A percentile compares a stretch with the other conserved stretches of the same genome.
Conservation (phyloP, 495 filamentous ascomycete species). For the Eremomyces bilateralis region DNA sequence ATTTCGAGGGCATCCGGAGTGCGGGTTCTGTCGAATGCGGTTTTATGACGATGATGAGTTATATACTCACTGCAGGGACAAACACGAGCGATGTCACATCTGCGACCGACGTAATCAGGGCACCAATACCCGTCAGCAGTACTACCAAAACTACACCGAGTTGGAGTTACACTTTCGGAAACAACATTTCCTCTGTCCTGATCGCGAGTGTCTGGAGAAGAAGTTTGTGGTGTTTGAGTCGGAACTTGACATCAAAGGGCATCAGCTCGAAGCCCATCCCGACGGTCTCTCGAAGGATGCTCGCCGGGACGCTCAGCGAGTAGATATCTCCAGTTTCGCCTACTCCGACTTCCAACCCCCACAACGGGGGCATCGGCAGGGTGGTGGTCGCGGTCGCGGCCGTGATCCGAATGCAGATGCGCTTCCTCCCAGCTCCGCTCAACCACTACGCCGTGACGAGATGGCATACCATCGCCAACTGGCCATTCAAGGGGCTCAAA, state of each 20-base stretch:
- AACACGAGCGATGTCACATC: slow-evolving; percentile 85
- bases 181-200: slow-evolving; percentile 69
- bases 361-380: slow-evolving; percentile 26
- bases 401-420: slow-evolving; percentile 62
- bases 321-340: slow-evolving; percentile 74
- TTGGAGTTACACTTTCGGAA: slow-evolving; percentile 68
- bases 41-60: slow-evolving; percentile 96
- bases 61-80: slow-evolving; percentile 74
- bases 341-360: slow-evolving; percentile 42
- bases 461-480: slow-evolving; percentile 82
- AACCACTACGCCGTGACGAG: slow-evolving; percentile 67
- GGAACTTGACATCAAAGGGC: slow-evolving; percentile 79
- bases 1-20: slow-evolving; percentile 90
- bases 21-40: slow-evolving; percentile 71
- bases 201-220: slow-evolving; percentile 80
- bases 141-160: slow-evolving; percentile 69
- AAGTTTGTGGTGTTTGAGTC: slow-evolving; percentile 96
- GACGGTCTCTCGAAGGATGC: slow-evolving; percentile 64
- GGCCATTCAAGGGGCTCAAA: slow-evolving; percentile 73
- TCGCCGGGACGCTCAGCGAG: slow-evolving; percentile 58
- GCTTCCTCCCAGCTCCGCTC: slow-evolving; percentile 54
- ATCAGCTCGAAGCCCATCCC: slow-evolving; percentile 58
- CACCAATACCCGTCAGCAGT: slow-evolving; percentile 42
- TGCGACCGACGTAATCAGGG: slow-evolving; percentile 57
- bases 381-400: slow-evolving; percentile 30